Percentiles rank a stretch among this genome's conserved stretches.
Evolutionary conservation across 345 rosid genomes (phyloP).

Genomic region (Xanthoceras sorbifolium): DNA sequence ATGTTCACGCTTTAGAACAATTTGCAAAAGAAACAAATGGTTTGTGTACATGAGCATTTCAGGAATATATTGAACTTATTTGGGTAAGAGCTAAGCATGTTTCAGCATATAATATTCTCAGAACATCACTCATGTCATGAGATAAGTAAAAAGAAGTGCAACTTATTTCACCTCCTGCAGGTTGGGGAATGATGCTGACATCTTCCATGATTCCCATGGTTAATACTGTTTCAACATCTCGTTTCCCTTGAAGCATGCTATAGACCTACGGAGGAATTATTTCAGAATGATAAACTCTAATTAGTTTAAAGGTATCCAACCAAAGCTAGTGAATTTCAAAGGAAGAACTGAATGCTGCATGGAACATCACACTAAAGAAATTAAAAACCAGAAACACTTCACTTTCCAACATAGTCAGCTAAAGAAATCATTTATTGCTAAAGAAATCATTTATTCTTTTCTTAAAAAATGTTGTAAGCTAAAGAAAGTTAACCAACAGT

Average conservation of each 20-base stretch:
- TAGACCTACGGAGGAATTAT: slow-evolving; percentile 57
- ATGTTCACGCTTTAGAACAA: background rate
- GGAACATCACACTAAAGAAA: background rate
- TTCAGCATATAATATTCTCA: background rate
- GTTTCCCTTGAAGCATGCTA: slow-evolving; percentile 94
- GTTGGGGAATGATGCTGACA: slow-evolving; percentile 91
- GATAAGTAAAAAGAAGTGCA: slow-evolving; percentile 3
- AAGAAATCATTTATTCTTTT: background rate
- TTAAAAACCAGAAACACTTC: background rate
- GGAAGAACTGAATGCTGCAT: background rate
- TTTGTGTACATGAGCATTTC: background rate
- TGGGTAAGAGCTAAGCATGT: background rate
- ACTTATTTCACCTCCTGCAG: slow-evolving; percentile 79
- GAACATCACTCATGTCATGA: background rate
- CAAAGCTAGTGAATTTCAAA: background rate
- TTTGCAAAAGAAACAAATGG: background rate
- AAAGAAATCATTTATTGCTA: background rate
- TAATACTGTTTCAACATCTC: slow-evolving; percentile 87
- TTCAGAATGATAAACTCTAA: slow-evolving; percentile 7
- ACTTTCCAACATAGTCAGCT: background rate
- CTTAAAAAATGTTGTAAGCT: background rate
- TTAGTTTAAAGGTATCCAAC: background rate
- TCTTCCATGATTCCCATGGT: slow-evolving; percentile 98
- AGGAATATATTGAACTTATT: background rate
- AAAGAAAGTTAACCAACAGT: background rate